Evolutionary conservation across 1,139 yeast genomes (phyloP).

Genomic region (Yamadazyma membranifaciens): DNA sequence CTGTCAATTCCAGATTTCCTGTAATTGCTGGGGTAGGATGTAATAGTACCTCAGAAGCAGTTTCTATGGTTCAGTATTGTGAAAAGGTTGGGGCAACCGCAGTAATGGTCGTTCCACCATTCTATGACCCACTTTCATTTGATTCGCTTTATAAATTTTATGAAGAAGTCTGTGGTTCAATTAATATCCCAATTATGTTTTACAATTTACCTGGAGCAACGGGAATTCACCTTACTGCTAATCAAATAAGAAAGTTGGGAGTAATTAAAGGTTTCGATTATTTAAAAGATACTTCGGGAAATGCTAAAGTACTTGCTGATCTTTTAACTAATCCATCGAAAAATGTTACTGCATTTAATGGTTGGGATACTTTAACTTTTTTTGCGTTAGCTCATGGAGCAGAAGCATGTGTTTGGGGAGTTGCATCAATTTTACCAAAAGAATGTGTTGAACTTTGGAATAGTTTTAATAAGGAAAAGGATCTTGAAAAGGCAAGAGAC

Average conservation of each 20-base stretch:
- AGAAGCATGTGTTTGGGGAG: constrained; percentile 16
- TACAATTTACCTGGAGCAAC: constrained; percentile 18
- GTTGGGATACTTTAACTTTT: constrained; percentile 17
- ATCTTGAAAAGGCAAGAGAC: constrained; percentile 15
- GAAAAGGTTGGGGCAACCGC: constrained; percentile 16
- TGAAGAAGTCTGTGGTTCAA: constrained; percentile 16
- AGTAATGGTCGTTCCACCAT: constrained; percentile 19
- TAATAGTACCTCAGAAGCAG: constrained; percentile 15
- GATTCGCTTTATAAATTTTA: constrained; percentile 14
- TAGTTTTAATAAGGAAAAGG: constrained; percentile 11
- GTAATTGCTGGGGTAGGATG: constrained; percentile 17
- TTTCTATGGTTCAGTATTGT: constrained; percentile 15
- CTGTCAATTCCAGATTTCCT: constrained; percentile 15
- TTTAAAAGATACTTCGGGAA: constrained; percentile 18
- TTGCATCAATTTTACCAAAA: constrained; percentile 16
- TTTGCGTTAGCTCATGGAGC: constrained; percentile 16
- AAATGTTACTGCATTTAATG: constrained; percentile 14
- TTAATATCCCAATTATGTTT: constrained; percentile 16
- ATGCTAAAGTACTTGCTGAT: constrained; percentile 15
- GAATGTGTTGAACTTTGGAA: constrained; percentile 17
- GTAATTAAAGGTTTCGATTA: constrained; percentile 16
- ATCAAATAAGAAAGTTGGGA: constrained; percentile 13
- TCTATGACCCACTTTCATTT: constrained; percentile 16
- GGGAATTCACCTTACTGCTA: constrained; percentile 16
- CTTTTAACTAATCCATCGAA: constrained; percentile 16